Conservation (phyloP, 1,139 yeast genomes). For the Lodderomyces jiufengensis region DNA sequence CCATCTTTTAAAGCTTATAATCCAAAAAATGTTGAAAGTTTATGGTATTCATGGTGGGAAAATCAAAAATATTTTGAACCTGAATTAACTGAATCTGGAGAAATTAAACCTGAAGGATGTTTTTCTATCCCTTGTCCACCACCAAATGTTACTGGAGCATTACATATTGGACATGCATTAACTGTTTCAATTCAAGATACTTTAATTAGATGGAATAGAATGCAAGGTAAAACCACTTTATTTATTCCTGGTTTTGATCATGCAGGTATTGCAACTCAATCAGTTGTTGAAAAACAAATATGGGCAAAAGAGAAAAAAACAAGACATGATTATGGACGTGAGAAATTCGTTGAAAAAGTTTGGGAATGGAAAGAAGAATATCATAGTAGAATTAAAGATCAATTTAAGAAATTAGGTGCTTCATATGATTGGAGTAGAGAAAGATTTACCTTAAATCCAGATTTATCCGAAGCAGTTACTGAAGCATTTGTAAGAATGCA, state of each 20-base stretch:
- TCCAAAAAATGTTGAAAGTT: conserved; percentile 89
- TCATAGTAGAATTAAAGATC: conserved; percentile 79
- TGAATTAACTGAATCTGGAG: conserved; percentile 71
- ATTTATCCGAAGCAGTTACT: conserved; percentile 72
- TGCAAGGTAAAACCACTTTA: conserved; percentile 93
- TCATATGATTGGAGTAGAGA: conserved; percentile 96
- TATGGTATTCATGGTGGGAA: conserved; percentile 99
- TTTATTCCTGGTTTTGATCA: conserved; percentile 97
- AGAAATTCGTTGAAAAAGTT: conserved; percentile 77
- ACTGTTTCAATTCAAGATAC: conserved; percentile 95
- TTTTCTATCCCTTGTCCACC: conserved; percentile 98
- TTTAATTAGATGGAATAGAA: conserved; percentile 88
- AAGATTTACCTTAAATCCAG: conserved; percentile 86
- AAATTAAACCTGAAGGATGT: conserved; percentile 73
- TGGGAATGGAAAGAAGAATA: conserved; percentile 99
- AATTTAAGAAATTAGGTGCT: conserved; percentile 86
- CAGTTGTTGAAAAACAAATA: conserved; percentile 94
- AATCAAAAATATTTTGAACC: conserved; percentile 86
- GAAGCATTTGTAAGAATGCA: conserved; percentile 91
- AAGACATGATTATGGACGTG: conserved; percentile 94
- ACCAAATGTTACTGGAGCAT: conserved; percentile 97
- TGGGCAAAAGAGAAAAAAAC: conserved; percentile 88
- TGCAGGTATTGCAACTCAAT: conserved; percentile 98
- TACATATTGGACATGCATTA: conserved; percentile 97
- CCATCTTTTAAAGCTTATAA: conserved; percentile 92